These are phyloP conservation scores for Solanum hybrid DNA, from an alignment of 305 asterid genomes.

Conservation along the genomic window DNA sequence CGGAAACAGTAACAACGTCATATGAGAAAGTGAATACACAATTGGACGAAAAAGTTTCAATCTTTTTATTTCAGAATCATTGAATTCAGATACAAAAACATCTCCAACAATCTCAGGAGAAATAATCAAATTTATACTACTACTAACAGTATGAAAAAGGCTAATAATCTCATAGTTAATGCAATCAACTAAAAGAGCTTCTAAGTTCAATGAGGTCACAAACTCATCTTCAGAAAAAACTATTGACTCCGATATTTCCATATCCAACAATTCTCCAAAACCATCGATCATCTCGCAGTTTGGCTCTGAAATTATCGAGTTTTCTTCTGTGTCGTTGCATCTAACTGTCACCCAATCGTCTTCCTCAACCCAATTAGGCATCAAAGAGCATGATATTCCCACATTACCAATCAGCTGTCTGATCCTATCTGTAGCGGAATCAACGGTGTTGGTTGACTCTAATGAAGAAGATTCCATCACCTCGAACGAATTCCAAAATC, in stretches of 20 bases:
- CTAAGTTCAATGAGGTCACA: neutral
- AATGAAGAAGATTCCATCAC: slow-evolving; percentile 15
- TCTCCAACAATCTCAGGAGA: slow-evolving; percentile 1
- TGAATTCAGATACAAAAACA: slow-evolving; percentile 1
- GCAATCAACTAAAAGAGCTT: slow-evolving; percentile 5
- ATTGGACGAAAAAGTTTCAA: neutral
- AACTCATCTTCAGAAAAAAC: slow-evolving; percentile 7
- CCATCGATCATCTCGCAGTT: neutral
- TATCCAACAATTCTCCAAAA: neutral
- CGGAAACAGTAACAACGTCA: neutral
- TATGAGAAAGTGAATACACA: neutral
- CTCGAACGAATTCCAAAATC: slow-evolving; percentile 57
- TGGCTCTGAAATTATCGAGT: neutral
- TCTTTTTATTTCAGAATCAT: slow-evolving; percentile 11
- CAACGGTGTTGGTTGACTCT: neutral
- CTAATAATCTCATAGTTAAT: slow-evolving; percentile 8
- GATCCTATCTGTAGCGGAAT: slow-evolving; percentile 38
- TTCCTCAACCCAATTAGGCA: slow-evolving; percentile 37
- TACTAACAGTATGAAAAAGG: neutral
- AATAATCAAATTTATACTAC: neutral
- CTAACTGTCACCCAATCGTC: slow-evolving; percentile 63
- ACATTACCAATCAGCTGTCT: slow-evolving; percentile 25
- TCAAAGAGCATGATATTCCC: neutral
- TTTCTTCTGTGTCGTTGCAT: slow-evolving; percentile 28
- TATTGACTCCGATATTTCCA: neutral